Base-by-base conservation (phyloP, 768 basidiomycete species). In the Pleurotus tuoliensis region DNA sequence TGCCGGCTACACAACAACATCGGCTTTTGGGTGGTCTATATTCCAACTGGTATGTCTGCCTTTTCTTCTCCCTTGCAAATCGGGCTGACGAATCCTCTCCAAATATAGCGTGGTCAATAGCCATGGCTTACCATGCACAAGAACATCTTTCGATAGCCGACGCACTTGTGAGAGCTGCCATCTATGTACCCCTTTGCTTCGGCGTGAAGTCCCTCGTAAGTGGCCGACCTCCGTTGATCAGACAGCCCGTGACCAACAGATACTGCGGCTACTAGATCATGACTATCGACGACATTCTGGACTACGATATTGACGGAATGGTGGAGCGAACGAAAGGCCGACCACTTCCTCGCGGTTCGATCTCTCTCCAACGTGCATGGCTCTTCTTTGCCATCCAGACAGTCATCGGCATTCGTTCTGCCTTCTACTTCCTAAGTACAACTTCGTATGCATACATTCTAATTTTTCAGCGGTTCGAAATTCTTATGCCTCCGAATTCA, bases 281-380 rank as follows among this genome's bases (percentile, higher is more conserved):
- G 69, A 67, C 68, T 11, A 69, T 70, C 18, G 69, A 70, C 43
- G 69, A 70, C 44, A 60, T 70, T 12, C 60, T 70, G 5, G 68
- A 70, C 56, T 59, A 59, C 47, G 64, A 68, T 25, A 61, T 70
- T 57, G 69, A 70, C 30, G 62, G 41, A 7, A 16, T 65, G 20
- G 69, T 70, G 13, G 64, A 65, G 46, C 61, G 67, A n/a, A 70
- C 69, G 4, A 67, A 63, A 52, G 51, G 59, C 1, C 61, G 69
- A 1, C 58, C 69, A 1, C 53, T 70, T 34, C 69, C 69, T 18
- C 64, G 67, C 9, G 67, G 66, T 4, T 62, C 69, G 15, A 70
- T 70, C 44, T 61, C 66, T 5, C 53, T 61, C 5, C 47, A 34
- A 4, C 66, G 68, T 8, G 68, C 69, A 2, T 70, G 68, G 67